Conservation (phyloP, 2,329 filamentous ascomycete genomes). For the Pseudogymnoascus sp. region DNA sequence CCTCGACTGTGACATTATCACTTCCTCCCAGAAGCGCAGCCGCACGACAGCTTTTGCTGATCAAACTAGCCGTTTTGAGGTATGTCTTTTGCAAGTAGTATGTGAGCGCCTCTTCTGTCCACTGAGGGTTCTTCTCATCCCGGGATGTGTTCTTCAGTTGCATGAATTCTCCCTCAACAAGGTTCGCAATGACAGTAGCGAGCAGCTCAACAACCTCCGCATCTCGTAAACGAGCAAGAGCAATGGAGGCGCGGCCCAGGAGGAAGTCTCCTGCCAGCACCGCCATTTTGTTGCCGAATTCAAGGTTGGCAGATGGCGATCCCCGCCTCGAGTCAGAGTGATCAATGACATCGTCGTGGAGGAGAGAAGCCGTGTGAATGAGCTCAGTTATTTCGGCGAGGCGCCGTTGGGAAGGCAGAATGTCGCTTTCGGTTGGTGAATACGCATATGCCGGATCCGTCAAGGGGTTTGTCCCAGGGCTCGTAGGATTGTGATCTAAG, state of each 20-base stretch:
- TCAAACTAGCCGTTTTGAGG: slow-evolving; percentile 89
- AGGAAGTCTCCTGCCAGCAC: slow-evolving; percentile 96
- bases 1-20: slow-evolving; percentile 73
- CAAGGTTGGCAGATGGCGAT: slow-evolving; percentile 80
- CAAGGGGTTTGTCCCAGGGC: slow-evolving; percentile 44
- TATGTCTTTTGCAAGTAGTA: slow-evolving; percentile 99
- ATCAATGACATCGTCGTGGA: slow-evolving; percentile 98
- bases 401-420: slow-evolving; percentile 86
- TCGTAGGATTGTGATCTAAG: slow-evolving; percentile 73
- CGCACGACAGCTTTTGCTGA: slow-evolving; percentile 91
- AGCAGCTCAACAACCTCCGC: slow-evolving; percentile 92
- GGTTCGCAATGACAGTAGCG: slow-evolving; percentile 92
- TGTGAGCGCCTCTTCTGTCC: slow-evolving; percentile 79
- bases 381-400: slow-evolving; percentile 95
- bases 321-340: slow-evolving; percentile 80
- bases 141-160: slow-evolving; percentile 92
- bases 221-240: slow-evolving; percentile 81
- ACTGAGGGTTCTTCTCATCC: slow-evolving; percentile 77
- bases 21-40: slow-evolving; percentile 78
- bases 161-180: slow-evolving; percentile 99
- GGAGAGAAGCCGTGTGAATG: slow-evolving; percentile 91
- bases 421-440: slow-evolving; percentile 48
- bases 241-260: slow-evolving; percentile 85
- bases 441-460: slow-evolving; percentile 30
- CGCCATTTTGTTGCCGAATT: slow-evolving; percentile 99